phyloP scores from a whole-genome alignment of 306 rosid genomes.

The Medicago arabica region DNA sequence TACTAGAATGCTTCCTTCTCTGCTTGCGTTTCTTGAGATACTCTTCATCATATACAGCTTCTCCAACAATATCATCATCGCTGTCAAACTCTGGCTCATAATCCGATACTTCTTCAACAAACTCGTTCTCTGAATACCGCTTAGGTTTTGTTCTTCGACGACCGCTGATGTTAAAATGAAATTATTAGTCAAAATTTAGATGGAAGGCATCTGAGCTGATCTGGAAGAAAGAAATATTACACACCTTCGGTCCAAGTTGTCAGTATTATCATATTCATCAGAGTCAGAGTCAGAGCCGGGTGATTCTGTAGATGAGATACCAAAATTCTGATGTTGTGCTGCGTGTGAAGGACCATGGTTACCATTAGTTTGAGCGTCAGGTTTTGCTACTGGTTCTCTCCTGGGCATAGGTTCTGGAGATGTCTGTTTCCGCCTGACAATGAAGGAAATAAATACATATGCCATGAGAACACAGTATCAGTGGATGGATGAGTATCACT shows the following conservation, averaged over 20 bases:
- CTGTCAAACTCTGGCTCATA: conserved; percentile 84
- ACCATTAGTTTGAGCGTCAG: conserved; percentile 78
- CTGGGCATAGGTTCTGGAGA: conserved; percentile 76
- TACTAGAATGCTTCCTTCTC: conserved; percentile 80
- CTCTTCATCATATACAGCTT: conserved; percentile 94
- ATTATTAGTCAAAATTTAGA: conserved; percentile 39
- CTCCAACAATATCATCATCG: conserved; percentile 98
- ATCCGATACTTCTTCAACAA: conserved; percentile 77
- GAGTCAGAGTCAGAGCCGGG: conserved; percentile 54
- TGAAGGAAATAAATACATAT: conserved; percentile 27
- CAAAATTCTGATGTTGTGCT: conserved; percentile 60
- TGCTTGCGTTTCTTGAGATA: conserved; percentile 86
- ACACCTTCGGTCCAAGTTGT: conserved; percentile 79
- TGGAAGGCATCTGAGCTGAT: conserved; percentile 14
- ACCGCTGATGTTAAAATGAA: conserved; percentile 53
- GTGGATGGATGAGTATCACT: conserved; percentile 18
- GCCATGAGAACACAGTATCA: conserved; percentile 21
- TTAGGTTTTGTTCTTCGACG: conserved; percentile 88
- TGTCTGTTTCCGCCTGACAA: conserved; percentile 69
- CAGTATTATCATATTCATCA: conserved; percentile 65
- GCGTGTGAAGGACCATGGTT: conserved; percentile 65
- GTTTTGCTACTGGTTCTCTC: conserved; percentile 67
- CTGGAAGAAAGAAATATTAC: conserved; percentile 8
- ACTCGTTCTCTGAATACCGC: conserved; percentile 87
- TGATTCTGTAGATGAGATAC: conserved; percentile 75